Evolutionary conservation across 2,329 filamentous ascomycete genomes (phyloP).

Genomic region (Ascochyta rabiei): DNA sequence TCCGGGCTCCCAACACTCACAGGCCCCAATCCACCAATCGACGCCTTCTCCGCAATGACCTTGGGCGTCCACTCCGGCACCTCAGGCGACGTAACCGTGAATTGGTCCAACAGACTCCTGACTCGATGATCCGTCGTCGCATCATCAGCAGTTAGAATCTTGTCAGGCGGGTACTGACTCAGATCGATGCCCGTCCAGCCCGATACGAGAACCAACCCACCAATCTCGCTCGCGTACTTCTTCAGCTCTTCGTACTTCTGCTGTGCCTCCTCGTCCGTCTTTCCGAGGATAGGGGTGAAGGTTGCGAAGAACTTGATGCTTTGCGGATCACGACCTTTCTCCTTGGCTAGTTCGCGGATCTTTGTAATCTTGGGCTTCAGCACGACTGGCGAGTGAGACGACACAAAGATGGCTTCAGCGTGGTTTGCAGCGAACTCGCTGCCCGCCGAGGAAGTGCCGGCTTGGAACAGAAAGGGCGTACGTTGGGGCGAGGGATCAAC

Average conservation of each 20-base stretch:
- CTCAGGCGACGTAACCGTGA: slow-evolving; percentile 41
- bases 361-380: slow-evolving; percentile 59
- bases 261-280: slow-evolving; percentile 55
- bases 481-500: slow-evolving; percentile 50
- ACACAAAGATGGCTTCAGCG: slow-evolving; percentile 67
- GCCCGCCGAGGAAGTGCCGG: slow-evolving; percentile 64
- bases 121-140: slow-evolving; percentile 57
- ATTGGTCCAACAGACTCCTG: slow-evolving; percentile 40
- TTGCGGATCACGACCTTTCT: slow-evolving; percentile 60
- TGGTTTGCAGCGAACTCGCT: slow-evolving; percentile 63
- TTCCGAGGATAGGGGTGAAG: slow-evolving; percentile 44
- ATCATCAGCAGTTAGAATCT: slow-evolving; percentile 62
- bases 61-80: slow-evolving; percentile 38
- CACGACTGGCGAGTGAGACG: slow-evolving; percentile 58
- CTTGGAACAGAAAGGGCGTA: slow-evolving; percentile 55
- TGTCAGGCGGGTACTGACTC: slow-evolving; percentile 62
- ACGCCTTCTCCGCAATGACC: slow-evolving; percentile 39
- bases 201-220: slow-evolving; percentile 62
- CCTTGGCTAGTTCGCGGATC: slow-evolving; percentile 59
- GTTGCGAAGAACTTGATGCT: slow-evolving; percentile 60
- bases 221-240: slow-evolving; percentile 60
- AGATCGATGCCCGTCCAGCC: slow-evolving; percentile 68
- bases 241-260: slow-evolving; percentile 59
- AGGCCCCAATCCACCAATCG: slow-evolving; percentile 67
- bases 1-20: slow-evolving; percentile 35